phyloP scores from a whole-genome alignment of 305 asterid species.

The Fraxinus angustifolia region DNA sequence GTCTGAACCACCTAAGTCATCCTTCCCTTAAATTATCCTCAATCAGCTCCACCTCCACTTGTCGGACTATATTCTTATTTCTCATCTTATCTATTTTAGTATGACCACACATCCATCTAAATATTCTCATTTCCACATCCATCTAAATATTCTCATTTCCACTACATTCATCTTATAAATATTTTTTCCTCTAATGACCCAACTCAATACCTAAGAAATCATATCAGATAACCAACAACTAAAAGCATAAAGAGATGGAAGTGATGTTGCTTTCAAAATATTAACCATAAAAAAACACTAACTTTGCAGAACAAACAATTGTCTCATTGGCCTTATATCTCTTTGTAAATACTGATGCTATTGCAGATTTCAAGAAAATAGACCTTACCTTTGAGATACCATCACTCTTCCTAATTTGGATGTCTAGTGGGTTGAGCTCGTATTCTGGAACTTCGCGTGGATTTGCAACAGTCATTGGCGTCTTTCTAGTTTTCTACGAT shows the following conservation, averaged over 20 bases:
- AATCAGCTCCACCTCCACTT: not conserved
- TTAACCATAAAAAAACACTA: not conserved
- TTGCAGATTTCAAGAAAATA: slow-evolving; percentile 22
- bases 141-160: not conserved
- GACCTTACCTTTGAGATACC: slow-evolving; percentile 79
- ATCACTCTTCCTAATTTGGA: slow-evolving; percentile 88
- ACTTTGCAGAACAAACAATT: not conserved
- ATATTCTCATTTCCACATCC: not conserved
- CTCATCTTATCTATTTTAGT: not conserved
- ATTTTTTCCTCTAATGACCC: not conserved
- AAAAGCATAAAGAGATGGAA: slow-evolving; percentile 8
- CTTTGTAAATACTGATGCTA: not conserved
- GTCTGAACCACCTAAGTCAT: not conserved
- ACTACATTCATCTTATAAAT: not conserved
- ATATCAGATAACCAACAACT: not conserved
- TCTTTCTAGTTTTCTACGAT: slow-evolving; percentile 87
- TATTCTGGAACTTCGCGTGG: slow-evolving; percentile 99
- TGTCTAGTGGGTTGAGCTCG: slow-evolving; percentile 88
- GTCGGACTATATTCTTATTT: not conserved
- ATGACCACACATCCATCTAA: not conserved
- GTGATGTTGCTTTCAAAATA: not conserved
- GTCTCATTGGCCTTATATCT: not conserved
- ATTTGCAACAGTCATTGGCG: slow-evolving; percentile 92
- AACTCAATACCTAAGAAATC: not conserved
- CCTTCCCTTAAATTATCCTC: not conserved